phyloP scores from a whole-genome alignment of 2,329 filamentous ascomycete genomes.

The Xylariomycetidae sp. region DNA sequence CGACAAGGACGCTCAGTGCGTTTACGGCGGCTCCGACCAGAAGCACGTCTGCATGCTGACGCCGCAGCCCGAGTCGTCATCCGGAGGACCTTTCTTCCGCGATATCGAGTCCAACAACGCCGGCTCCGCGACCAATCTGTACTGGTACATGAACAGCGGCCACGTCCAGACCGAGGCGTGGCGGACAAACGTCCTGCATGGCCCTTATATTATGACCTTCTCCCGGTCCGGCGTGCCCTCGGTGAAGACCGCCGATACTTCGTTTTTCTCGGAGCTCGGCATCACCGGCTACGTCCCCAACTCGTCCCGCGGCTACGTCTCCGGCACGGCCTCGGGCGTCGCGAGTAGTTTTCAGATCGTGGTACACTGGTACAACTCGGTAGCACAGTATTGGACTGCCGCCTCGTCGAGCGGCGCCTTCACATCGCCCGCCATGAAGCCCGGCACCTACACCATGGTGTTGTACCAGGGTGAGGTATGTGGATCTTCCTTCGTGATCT shows the following conservation, averaged over 20 bases:
- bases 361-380: slow-evolving; percentile 61
- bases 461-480: slow-evolving; percentile 54
- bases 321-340: slow-evolving; percentile 56
- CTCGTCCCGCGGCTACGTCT: slow-evolving; percentile 53
- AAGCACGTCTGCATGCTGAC: slow-evolving; percentile 60
- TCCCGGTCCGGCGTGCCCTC: slow-evolving; percentile 52
- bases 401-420: slow-evolving; percentile 51
- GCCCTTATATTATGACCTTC: slow-evolving; percentile 60
- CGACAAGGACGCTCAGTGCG: slow-evolving; percentile 61
- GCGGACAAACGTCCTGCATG: slow-evolving; percentile 57
- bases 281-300: slow-evolving; percentile 55
- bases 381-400: slow-evolving; percentile 62
- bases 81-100: slow-evolving; percentile 62
- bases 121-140: slow-evolving; percentile 52
- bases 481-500: no score
- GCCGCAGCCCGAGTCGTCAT: slow-evolving; percentile 53
- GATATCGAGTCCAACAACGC: slow-evolving; percentile 64
- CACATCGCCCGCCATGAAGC: slow-evolving; percentile 62
- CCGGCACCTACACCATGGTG: slow-evolving; percentile 64
- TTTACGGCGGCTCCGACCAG: slow-evolving; percentile 40
- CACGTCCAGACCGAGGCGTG: slow-evolving; percentile 59
- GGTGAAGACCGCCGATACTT: slow-evolving; percentile 42
- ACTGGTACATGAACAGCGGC: slow-evolving; percentile 65
- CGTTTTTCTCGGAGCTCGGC: slow-evolving; percentile 55
- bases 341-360: slow-evolving; percentile 48